Base-by-base conservation (phyloP, 2,329 filamentous ascomycete species). In the Nemania sp. region DNA sequence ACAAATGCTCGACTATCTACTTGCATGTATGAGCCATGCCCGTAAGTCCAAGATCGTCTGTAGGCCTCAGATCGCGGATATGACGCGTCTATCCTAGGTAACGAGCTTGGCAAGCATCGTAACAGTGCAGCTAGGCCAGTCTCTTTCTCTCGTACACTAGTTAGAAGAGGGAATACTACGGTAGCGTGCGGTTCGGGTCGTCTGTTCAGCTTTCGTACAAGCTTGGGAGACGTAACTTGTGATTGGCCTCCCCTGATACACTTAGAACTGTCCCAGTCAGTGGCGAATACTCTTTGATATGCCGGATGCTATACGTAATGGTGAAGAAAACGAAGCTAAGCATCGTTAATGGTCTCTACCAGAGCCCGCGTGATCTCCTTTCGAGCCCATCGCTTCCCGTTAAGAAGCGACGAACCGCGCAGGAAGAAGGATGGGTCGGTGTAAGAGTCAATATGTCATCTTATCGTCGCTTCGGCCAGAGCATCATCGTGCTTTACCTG, bases 141-240 rank as follows among this genome's bases (percentile, higher is more conserved):
- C 34, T 20, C 17, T 31, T 20, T 28, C 22, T 22, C 31, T 9
- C 17, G n/a, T n/a, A 17, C 19, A n/a, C n/a, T n/a, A n/a, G n/a
- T n/a, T n/a, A n/a, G 34, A 26, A 12, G 37, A 26, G 36, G n/a
- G 2, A 20, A 37, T 23, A 45, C 56, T 49, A 49, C 56, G 45
- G 48, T 31, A 53, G 23, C 49, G 37, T 51, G 52, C 44, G 22
- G 42, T 36, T 30, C 44, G 43, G 50, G 46, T 54, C 24, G 46
- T 31, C 9, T 45, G 40, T 37, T 54, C 43, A 52, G 47, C 39
- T 57, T 47, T 51, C 36, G 51, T 15, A 28, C 45, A 45, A 12
- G 20, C 28, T 23, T 49, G 36, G 28, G 39, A 49, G n/a, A 48
- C 31, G 14, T 52, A 39, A 28, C 30, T 31, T 22, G 43, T 44